These are phyloP conservation scores for Phialocephala sp. DNA, from an alignment of 2,329 filamentous ascomycete genomes.

Conservation along the genomic window DNA sequence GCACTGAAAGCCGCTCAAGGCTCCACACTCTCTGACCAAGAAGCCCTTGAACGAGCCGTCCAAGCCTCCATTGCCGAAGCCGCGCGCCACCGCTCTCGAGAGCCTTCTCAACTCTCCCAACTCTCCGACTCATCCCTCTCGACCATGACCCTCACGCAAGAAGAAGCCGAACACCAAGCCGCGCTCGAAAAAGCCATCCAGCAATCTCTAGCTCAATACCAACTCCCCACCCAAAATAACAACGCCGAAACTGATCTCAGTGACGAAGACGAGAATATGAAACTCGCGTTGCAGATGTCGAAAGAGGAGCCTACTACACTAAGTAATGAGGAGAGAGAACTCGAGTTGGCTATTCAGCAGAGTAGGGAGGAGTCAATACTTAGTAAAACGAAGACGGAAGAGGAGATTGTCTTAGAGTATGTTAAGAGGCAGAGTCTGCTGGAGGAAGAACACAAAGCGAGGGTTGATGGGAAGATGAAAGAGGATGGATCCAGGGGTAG, in stretches of 20 bases:
- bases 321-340: slow-evolving; percentile 23
- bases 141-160: slow-evolving; percentile 23
- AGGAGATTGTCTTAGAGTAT: slow-evolving; percentile 77
- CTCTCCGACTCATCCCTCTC: not conserved
- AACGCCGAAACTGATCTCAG: too few relatives aligned
- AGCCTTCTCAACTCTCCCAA: not conserved
- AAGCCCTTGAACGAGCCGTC: slow-evolving; percentile 55
- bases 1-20: slow-evolving; percentile 54
- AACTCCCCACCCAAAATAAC: slow-evolving; percentile 7
- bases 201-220: slow-evolving; percentile 50
- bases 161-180: slow-evolving; percentile 62
- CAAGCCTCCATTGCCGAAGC: slow-evolving; percentile 55
- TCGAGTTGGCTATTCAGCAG: slow-evolving; percentile 25
- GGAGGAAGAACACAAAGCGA: slow-evolving; percentile 60
- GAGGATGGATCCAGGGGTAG: slow-evolving; percentile 8
- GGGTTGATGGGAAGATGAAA: slow-evolving; percentile 23
- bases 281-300: slow-evolving; percentile 34
- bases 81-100: slow-evolving; percentile 27
- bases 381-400: slow-evolving; percentile 59
- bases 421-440: slow-evolving; percentile 77
- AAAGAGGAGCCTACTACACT: slow-evolving; percentile 42
- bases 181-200: slow-evolving; percentile 62
- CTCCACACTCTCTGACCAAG: slow-evolving; percentile 42
- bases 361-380: slow-evolving; percentile 36
- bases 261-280: slow-evolving; percentile 38